Base-by-base conservation (phyloP, 768 basidiomycete species). In the Naganishia randhawae region DNA sequence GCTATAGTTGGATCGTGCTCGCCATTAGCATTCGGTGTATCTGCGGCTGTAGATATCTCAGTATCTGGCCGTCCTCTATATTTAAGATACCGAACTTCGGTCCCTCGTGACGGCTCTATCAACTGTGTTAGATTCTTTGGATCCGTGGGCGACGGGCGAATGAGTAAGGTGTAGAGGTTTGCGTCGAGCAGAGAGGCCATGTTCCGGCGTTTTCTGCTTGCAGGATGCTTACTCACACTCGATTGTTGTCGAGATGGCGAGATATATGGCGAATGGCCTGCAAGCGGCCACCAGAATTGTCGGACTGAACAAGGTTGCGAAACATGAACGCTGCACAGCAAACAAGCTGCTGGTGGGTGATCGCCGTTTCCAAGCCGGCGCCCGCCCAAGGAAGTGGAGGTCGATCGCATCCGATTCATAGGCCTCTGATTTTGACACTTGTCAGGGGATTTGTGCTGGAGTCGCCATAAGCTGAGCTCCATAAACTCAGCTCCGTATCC, bases 141-240 rank as follows among this genome's bases (percentile, higher is more conserved):
- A 22, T 66, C 50, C 25, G 39, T 48, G 7, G 55, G 50, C 31
- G 68, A 69, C 27, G 63, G 69, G 16, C 69, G 65, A 33, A 70
- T 62, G 27, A 70, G 45, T 27, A 70, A 57, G 50, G 69, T 70
- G 61, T 70, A 70, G 25, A 70, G 69, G 32, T 70, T 70, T 13
- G 69, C 55, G 50, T 70, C 69, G 19, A 65, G 39, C 14, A 70
- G 41, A 14, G 65, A 62, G 17, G 61, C 68, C 61, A 62, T 68
- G 14, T 27, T 64, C n/a, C n/a, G n/a, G 63, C 13, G 11, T 17
- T 25, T 62, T 39, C 32, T 11, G 16, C 35, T 35, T 7, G 25
- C 7, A 61, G 33, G 14, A 19, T 32, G n/a, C n/a, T n/a, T n/a
- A n/a, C n/a, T n/a, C n/a, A n/a, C n/a, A n/a, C n/a, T n/a, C n/a